Evolutionary conservation across 148 eudicot genomes (phyloP).

Genomic region (Diospyros lotus): DNA sequence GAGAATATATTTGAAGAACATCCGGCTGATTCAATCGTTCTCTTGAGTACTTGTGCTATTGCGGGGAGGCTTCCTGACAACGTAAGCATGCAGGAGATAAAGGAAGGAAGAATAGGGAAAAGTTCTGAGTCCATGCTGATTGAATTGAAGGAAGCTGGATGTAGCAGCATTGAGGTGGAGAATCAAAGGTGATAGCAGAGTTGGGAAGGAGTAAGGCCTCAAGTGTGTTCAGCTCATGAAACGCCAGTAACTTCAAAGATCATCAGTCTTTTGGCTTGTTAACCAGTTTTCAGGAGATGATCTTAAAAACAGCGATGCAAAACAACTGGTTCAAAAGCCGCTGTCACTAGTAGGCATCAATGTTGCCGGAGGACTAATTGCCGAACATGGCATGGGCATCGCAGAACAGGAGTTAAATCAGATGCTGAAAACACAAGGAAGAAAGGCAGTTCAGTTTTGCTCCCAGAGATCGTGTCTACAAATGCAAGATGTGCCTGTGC

Average conservation of each 20-base stretch:
- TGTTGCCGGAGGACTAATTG: slow-evolving; percentile 48
- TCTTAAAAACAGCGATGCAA: neutral
- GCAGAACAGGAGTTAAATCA: slow-evolving; percentile 1
- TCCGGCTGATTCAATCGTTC: slow-evolving; percentile 29
- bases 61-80: slow-evolving; percentile 23
- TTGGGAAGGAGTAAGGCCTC: neutral
- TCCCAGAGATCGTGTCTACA: slow-evolving; percentile 3
- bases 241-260: too few relatives aligned
- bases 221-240: too few relatives aligned
- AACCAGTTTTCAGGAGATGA: too few relatives aligned
- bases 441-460: too few relatives aligned
- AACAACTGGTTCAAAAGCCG: slow-evolving; percentile 18
- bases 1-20: slow-evolving; percentile 24
- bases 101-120: slow-evolving; percentile 2
- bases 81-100: neutral
- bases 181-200: slow-evolving; percentile 2
- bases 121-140: neutral
- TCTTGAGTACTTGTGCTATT: slow-evolving; percentile 29
- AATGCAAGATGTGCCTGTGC: slow-evolving; percentile 14
- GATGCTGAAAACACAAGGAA: neutral
- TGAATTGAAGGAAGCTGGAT: slow-evolving; percentile 25
- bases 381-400: slow-evolving; percentile 53
- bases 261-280: too few relatives aligned
- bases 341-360: slow-evolving; percentile 20
- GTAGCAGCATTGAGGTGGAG: slow-evolving; percentile 21